Percentiles rank a stretch among this genome's conserved stretches.
Evolutionary conservation across 2,329 filamentous ascomycete genomes (phyloP).

Genomic region (Lachnellula hyalina): DNA sequence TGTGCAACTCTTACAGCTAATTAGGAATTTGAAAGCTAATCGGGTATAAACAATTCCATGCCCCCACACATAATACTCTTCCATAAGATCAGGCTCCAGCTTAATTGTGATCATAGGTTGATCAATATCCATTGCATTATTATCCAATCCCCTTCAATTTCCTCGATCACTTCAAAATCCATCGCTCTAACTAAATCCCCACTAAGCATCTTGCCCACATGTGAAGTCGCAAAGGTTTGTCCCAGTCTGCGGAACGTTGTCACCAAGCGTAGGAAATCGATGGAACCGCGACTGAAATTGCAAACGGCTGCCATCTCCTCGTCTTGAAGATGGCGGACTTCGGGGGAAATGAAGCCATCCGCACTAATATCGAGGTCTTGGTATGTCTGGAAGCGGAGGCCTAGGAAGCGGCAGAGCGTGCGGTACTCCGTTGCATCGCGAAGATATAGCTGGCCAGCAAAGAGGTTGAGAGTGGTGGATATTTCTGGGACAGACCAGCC

Average conservation of each 20-base stretch:
- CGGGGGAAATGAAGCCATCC: slow-evolving; percentile 33
- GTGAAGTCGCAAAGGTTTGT: slow-evolving; percentile 38
- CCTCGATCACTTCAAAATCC: slow-evolving; percentile 1
- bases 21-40: no score
- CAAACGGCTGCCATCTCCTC: slow-evolving; percentile 5
- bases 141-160: slow-evolving; percentile 2
- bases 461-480: slow-evolving; percentile 53
- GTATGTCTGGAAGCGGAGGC: slow-evolving; percentile 35
- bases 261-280: slow-evolving; percentile 37
- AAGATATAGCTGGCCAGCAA: slow-evolving; percentile 64
- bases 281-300: slow-evolving; percentile 35
- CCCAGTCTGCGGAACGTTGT: slow-evolving; percentile 33
- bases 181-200: slow-evolving; percentile 29
- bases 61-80: background rate
- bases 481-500: slow-evolving; percentile 16
- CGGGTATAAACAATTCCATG: background rate
- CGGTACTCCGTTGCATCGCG: slow-evolving; percentile 48
- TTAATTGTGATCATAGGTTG: slow-evolving; percentile 1
- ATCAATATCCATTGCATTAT: slow-evolving; percentile 11
- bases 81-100: background rate
- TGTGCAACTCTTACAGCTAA: no score
- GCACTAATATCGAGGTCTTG: slow-evolving; percentile 17
- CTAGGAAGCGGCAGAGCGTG: slow-evolving; percentile 45
- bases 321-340: slow-evolving; percentile 6
- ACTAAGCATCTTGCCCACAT: slow-evolving; percentile 39